Percentiles rank a stretch among this genome's conserved stretches.
These are phyloP conservation scores for Nannochloropsis gaditana DNA, from an alignment of 108 stramenopile genomes.

Conservation along the genomic window DNA sequence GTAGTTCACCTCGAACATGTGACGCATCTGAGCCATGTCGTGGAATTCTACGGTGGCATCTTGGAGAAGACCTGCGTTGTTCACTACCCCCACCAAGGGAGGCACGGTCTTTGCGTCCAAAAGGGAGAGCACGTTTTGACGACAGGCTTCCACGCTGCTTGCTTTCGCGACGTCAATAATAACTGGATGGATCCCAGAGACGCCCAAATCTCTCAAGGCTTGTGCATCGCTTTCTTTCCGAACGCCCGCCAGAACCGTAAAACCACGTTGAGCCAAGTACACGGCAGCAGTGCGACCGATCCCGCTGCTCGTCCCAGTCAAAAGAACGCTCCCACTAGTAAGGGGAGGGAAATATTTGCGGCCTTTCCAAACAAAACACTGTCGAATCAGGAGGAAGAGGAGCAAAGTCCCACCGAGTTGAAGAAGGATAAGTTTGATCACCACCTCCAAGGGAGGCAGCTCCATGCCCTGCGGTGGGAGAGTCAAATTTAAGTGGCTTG, in stretches of 20 bases:
- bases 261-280: constrained; percentile 16
- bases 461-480: not conserved
- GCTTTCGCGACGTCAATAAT: not conserved
- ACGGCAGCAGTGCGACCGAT: constrained; percentile 24
- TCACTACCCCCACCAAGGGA: not conserved
- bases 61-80: not conserved
- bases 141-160: not conserved
- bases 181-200: not conserved
- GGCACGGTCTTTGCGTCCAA: not conserved
- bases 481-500: not conserved
- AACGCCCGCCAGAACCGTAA: not conserved
- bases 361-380: not conserved
- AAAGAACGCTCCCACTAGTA: constrained; percentile 4
- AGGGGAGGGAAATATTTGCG: constrained; percentile 12
- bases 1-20: constrained; percentile 23
- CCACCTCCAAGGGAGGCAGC: not conserved
- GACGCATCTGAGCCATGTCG: not conserved
- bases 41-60: constrained; percentile 20
- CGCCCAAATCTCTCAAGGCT: not conserved
- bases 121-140: not conserved
- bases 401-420: not conserved
- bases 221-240: constrained; percentile 23
- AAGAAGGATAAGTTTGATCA: not conserved
- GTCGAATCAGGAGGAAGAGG: not conserved
- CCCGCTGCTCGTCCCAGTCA: constrained; percentile 14